These are phyloP conservation scores for Calonectria honghensis DNA, from an alignment of 2,329 filamentous ascomycete genomes.

Conservation along the genomic window DNA sequence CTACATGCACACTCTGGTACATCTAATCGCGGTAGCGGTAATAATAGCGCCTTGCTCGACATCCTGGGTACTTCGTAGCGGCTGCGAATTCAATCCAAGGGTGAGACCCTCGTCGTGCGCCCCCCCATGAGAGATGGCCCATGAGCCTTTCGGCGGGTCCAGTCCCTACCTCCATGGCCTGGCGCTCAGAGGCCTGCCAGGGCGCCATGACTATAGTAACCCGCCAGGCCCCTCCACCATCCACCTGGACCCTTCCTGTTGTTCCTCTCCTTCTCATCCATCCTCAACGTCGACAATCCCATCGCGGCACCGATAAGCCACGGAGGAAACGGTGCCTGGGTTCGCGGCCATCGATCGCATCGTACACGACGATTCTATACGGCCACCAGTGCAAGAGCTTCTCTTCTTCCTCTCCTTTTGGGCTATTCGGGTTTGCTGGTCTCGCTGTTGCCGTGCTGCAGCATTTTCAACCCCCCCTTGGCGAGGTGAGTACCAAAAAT, in stretches of 20 bases:
- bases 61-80: conserved; percentile 36
- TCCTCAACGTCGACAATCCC: conserved; percentile 47
- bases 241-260: conserved; percentile 46
- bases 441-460: conserved; percentile 46
- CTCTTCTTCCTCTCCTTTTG: conserved; percentile 39
- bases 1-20: conserved; percentile 25
- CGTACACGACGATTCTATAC: conserved; percentile 42
- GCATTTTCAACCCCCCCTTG: conserved; percentile 35
- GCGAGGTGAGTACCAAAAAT: conserved; percentile 50
- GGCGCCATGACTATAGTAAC: conserved; percentile 52
- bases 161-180: conserved; percentile 30
- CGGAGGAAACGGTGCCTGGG: conserved; percentile 48
- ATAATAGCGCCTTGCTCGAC: conserved; percentile 35
- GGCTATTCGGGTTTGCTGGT: conserved; percentile 40
- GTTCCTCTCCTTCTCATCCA: conserved; percentile 45
- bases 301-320: conserved; percentile 47
- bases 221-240: conserved; percentile 51
- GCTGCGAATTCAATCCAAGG: conserved; percentile 39
- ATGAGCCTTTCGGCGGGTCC: conserved; percentile 36
- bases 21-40: conserved; percentile 26
- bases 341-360: conserved; percentile 43
- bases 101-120: conserved; percentile 32
- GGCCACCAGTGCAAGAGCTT: conserved; percentile 32
- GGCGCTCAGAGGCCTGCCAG: conserved; percentile 34
- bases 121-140: conserved; percentile 26